Evolutionary conservation across 2,329 filamentous ascomycete genomes (phyloP), one percentile per base, ranked within the genome.

Genomic region (Ambrosiella xylebori): DNA sequence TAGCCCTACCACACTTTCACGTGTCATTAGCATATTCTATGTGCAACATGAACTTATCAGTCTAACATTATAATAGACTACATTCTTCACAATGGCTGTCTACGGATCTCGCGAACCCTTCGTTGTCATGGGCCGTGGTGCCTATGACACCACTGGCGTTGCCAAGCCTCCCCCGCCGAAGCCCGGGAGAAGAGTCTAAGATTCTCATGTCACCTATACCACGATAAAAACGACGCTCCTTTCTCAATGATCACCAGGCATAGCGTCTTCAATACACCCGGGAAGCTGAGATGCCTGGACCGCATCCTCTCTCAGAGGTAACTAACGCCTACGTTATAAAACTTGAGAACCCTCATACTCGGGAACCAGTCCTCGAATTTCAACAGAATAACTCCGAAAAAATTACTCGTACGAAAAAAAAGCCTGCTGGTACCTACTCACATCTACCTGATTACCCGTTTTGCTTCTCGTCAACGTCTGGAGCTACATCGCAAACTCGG

Each of bases 81-180:
- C 35, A 13, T 13, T 19, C n/a, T 37, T 62, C 65, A 71, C 62
- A 62, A 74, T 74, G 71, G 62, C 70, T 62, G 64, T 67, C 62
- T 62, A 64, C 59, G 65, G 65, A 59, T 66, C 66, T 49, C 61
- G 61, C 56, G 66, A 67, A 61, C 66, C 63, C 61, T 65, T 66
- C 54, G 66, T 63, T 67, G 74, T 76, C 66, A 75, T 76, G 72
- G 75, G 73, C 61, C 70, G 75, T 59, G 74, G 75, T 60, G 74
- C 73, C 62, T 77, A 77, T 64, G 75, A 77, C 63, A 75, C 73
- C 62, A 76, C 74, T 27, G 73, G 73, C 52, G 68, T 76, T 27
- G 68, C 70, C 59, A 76, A 76, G 68, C 74, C 74, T 58, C 70
- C 71, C 36, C 71, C 71, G 57, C 69, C 68, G 55, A 71, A 71